phyloP scores from a whole-genome alignment of 805 yeast genomes.

The Naumovozyma dairenensis region DNA sequence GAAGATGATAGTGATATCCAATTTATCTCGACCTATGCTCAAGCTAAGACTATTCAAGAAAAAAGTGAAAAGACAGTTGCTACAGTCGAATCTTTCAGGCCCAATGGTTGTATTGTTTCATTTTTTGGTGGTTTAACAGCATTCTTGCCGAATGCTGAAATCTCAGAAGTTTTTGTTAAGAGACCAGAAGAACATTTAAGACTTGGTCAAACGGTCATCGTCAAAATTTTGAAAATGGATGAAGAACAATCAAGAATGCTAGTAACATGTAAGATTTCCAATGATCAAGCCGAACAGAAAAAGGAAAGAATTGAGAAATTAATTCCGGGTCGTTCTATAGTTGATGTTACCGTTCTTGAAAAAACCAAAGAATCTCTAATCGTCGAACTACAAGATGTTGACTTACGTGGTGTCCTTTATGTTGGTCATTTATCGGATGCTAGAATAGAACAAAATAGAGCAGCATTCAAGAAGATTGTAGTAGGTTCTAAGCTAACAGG shows the following conservation, averaged over 20 bases:
- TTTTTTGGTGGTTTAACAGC: slow-evolving; percentile 75
- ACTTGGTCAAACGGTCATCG: slow-evolving; percentile 75
- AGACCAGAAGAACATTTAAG: slow-evolving; percentile 70
- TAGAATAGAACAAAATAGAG: slow-evolving; percentile 63
- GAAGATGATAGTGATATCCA: slow-evolving; percentile 29
- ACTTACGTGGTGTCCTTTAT: slow-evolving; percentile 59
- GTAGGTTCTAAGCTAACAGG: slow-evolving; percentile 54
- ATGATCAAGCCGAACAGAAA: slow-evolving; percentile 35
- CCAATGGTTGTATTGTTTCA: slow-evolving; percentile 72
- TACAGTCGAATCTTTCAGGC: slow-evolving; percentile 59
- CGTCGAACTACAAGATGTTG: slow-evolving; percentile 44
- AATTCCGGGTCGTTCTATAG: slow-evolving; percentile 51
- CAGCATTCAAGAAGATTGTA: slow-evolving; percentile 46
- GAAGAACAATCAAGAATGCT: slow-evolving; percentile 42
- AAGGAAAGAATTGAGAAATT: slow-evolving; percentile 42
- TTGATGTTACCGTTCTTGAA: slow-evolving; percentile 54
- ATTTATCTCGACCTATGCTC: slow-evolving; percentile 37
- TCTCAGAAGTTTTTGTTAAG: slow-evolving; percentile 77
- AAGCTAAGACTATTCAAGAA: slow-evolving; percentile 36
- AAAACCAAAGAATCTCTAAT: slow-evolving; percentile 65
- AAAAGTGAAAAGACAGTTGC: slow-evolving; percentile 50
- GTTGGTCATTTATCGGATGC: slow-evolving; percentile 73
- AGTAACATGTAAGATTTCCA: slow-evolving; percentile 67
- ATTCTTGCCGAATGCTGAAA: slow-evolving; percentile 77
- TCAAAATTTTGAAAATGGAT: slow-evolving; percentile 53